Percentiles rank a stretch among this genome's conserved stretches.
phyloP scores from a whole-genome alignment of 2,329 filamentous ascomycete genomes.

The Lecanicillium sp. region DNA sequence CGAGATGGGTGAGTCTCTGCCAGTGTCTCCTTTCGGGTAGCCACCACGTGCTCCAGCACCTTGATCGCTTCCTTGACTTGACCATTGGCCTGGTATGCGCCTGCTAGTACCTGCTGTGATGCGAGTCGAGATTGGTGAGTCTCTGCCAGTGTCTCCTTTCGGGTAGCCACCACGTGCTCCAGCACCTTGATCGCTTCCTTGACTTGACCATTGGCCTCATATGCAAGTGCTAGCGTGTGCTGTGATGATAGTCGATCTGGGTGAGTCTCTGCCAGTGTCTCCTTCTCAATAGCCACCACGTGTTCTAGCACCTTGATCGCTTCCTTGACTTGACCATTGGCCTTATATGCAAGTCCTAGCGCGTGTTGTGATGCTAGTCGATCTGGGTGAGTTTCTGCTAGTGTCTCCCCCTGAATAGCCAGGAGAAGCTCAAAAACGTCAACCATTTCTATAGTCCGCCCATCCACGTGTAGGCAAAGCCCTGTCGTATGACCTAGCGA shows the following conservation, averaged over 20 bases:
- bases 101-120: conserved; percentile 14
- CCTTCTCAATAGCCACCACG: conserved; percentile 5
- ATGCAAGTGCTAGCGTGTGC: conserved; percentile 1
- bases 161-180: conserved; percentile 15
- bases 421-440: conserved; percentile 3
- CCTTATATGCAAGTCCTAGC: conserved; percentile 4
- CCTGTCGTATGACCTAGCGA: conserved; percentile 1
- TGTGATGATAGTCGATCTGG: conserved; percentile 4
- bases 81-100: conserved; percentile 12
- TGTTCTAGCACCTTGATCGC: conserved; percentile 10
- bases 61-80: conserved; percentile 15
- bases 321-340: conserved; percentile 5
- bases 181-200: conserved; percentile 15
- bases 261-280: conserved; percentile 9
- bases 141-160: conserved; percentile 10
- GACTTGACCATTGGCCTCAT: conserved; percentile 13
- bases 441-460: conserved; percentile 6
- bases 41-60: conserved; percentile 15
- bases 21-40: conserved; percentile 10
- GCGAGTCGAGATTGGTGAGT: conserved; percentile 13
- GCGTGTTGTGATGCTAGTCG: conserved; percentile 1
- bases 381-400: conserved; percentile 2
- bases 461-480: conserved; percentile 4
- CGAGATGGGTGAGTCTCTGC: conserved; percentile 13
- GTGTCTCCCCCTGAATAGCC: conserved; percentile 2